A percentile compares a stretch with the other conserved stretches of the same genome.
phyloP scores from a whole-genome alignment of 23 red algal genomes.

The Agarophyton chilense region DNA sequence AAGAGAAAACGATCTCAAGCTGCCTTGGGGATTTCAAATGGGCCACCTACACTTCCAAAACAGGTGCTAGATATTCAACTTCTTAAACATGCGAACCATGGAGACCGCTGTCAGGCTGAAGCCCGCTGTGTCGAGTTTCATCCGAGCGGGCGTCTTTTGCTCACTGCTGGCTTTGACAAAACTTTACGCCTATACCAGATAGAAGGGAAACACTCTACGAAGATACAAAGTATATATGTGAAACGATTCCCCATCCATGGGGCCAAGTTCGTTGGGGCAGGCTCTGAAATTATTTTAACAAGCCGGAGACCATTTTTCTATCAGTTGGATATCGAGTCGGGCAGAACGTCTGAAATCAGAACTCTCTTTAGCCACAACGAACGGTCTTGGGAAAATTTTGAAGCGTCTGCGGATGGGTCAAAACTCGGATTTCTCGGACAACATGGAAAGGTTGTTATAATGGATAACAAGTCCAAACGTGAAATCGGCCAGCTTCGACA shows the following conservation, averaged over 20 bases:
- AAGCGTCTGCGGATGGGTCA: conserved; percentile 59
- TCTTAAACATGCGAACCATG: conserved; percentile 62
- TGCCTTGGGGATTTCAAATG: background rate
- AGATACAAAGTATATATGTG: conserved; percentile 65
- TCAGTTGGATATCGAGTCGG: conserved; percentile 69
- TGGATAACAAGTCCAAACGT: conserved; percentile 54
- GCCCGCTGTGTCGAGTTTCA: conserved; percentile 74
- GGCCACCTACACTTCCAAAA: conserved; percentile 6
- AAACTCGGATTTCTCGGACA: conserved; percentile 69
- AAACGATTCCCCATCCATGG: conserved; percentile 63
- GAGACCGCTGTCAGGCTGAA: conserved; percentile 54
- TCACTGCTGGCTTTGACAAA: conserved; percentile 82
- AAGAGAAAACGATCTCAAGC: background rate
- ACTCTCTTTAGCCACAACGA: conserved; percentile 35
- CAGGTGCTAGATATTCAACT: conserved; percentile 47
- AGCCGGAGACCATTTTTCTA: conserved; percentile 73
- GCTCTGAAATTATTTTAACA: conserved; percentile 39
- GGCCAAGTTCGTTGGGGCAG: conserved; percentile 52
- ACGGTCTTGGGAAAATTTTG: conserved; percentile 57
- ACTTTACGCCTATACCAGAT: conserved; percentile 78
- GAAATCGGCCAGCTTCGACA: conserved; percentile 70
- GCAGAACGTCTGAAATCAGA: background rate
- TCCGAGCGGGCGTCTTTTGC: conserved; percentile 66
- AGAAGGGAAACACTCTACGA: conserved; percentile 48
- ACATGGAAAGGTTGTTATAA: conserved; percentile 62